phyloP scores from a whole-genome alignment of 345 rosid species.

The Citrus mangshanensis region DNA sequence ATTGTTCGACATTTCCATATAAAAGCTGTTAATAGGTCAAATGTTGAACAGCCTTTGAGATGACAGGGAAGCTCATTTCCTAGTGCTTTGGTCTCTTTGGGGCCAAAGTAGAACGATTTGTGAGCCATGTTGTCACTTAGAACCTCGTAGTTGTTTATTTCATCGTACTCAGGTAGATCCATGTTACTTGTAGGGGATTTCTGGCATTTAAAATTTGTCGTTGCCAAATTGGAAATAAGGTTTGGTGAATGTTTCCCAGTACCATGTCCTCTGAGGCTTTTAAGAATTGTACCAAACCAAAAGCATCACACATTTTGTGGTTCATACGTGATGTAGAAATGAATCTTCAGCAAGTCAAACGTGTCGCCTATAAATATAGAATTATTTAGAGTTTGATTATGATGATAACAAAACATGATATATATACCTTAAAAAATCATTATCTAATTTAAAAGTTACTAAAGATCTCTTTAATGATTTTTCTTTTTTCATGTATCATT shows the following conservation, averaged over 20 bases:
- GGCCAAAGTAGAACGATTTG: neutral
- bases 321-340: neutral
- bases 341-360: slow-evolving; percentile 14
- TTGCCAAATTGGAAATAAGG: neutral
- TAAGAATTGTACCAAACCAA: slow-evolving; percentile 3
- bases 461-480: neutral
- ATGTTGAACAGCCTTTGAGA: slow-evolving; percentile 1
- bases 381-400: neutral
- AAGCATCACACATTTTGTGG: slow-evolving; percentile 14
- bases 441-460: too few relatives aligned
- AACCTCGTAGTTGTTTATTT: neutral
- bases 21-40: slow-evolving; percentile 16
- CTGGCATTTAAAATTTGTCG: neutral
- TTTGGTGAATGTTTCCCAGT: neutral
- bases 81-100: neutral
- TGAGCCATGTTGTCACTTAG: neutral
- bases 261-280: neutral
- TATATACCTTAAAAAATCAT: neutral
- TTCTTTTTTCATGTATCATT: neutral
- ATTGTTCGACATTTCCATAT: slow-evolving; percentile 19
- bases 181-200: slow-evolving; percentile 3
- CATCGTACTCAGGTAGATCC: neutral
- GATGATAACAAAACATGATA: neutral
- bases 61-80: slow-evolving; percentile 1
- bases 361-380: slow-evolving; percentile 1